phyloP scores from a whole-genome alignment of 306 rosid species.

The Malus sylvestris region DNA sequence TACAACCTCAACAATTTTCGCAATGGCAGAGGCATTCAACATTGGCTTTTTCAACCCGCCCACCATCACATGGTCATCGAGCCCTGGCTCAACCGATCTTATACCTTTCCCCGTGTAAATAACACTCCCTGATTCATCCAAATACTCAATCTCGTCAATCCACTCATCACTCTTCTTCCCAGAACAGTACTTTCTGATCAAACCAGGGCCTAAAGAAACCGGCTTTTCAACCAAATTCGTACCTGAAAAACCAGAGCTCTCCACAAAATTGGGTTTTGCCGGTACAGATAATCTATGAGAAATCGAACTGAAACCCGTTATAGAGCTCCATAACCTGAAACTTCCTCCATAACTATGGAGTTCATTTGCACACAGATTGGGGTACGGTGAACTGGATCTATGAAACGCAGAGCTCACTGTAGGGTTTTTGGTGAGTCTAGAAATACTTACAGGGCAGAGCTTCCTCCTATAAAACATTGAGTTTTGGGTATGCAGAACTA shows the following conservation, averaged over 20 bases:
- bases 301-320: slow-evolving; percentile 10
- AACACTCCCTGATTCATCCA: slow-evolving; percentile 80
- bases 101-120: slow-evolving; percentile 75
- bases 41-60: slow-evolving; percentile 73
- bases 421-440: slow-evolving; percentile 24
- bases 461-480: slow-evolving; percentile 39
- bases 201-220: slow-evolving; percentile 1
- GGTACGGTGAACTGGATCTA: not conserved
- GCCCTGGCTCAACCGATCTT: slow-evolving; percentile 74
- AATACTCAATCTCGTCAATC: slow-evolving; percentile 84
- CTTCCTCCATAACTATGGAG: slow-evolving; percentile 2
- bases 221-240: slow-evolving; percentile 6
- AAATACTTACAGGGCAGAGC: slow-evolving; percentile 22
- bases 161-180: slow-evolving; percentile 35
- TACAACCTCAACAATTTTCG: slow-evolving; percentile 80
- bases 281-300: not conserved
- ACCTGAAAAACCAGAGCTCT: slow-evolving; percentile 17
- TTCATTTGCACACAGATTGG: not conserved
- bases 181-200: slow-evolving; percentile 38
- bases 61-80: slow-evolving; percentile 89
- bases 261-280: slow-evolving; percentile 2
- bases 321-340: slow-evolving; percentile 26
- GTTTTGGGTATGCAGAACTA: not conserved
- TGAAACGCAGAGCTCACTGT: slow-evolving; percentile 6
- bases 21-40: slow-evolving; percentile 68